These are phyloP conservation scores for Rhazya stricta DNA, from an alignment of 257 asterid species.

Conservation along the genomic window DNA sequence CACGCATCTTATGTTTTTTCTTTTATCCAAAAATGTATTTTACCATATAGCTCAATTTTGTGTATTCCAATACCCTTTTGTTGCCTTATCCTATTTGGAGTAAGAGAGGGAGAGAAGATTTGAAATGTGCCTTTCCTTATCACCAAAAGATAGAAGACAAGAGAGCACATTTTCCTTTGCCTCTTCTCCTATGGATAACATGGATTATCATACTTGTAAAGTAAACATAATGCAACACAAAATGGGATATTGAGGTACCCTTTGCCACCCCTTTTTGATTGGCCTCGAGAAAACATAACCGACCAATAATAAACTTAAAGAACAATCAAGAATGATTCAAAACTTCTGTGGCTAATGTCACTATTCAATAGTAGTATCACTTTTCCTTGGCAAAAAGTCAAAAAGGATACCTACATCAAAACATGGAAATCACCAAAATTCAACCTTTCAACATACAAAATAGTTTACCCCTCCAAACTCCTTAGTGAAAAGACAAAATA, in stretches of 20 bases:
- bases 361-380: not conserved
- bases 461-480: not conserved
- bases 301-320: not conserved
- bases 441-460: not conserved
- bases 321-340: not conserved
- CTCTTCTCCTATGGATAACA: not conserved
- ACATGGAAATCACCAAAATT: not conserved
- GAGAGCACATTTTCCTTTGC: not conserved
- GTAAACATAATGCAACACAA: not conserved
- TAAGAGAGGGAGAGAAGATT: no score
- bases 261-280: not conserved
- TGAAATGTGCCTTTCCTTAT: no score
- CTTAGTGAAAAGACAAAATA: not conserved
- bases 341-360: not conserved
- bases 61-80: no score
- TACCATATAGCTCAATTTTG: no score
- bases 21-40: no score
- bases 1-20: no score
- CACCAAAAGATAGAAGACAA: no score
- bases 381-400: not conserved
- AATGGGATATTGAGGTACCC: not conserved
- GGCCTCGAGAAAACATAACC: not conserved
- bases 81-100: no score
- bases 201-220: not conserved
- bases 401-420: not conserved